Evolutionary conservation across 345 rosid genomes (phyloP), one percentile per base, ranked within the genome.

Genomic region (Acer negundo): DNA sequence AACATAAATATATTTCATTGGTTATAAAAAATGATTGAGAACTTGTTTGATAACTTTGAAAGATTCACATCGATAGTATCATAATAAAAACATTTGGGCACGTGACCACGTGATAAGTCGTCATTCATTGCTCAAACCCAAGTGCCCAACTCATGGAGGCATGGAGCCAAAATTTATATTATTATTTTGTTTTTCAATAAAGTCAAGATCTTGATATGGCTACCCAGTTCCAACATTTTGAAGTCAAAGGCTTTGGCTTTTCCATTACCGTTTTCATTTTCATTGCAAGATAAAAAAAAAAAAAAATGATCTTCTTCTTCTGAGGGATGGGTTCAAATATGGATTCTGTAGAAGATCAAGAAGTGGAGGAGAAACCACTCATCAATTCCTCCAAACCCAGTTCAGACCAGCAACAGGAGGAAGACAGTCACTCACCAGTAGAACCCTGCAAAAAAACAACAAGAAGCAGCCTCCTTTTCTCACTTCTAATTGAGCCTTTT

Each of bases 401-500:
- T 44, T 71, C 74, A 53, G 38, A 61, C 51, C 53, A 76, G 58
- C 28, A 17, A 6, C n/a, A 68, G 4, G 38, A 35, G 16, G 20
- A 67, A 11, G 20, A 35, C 16, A 49, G 35, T n/a, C 73, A 63
- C 11, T 59, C 72, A 12, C 17, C 40, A 7, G 22, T 10, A 1
- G 13, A 64, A 74, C 55, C 76, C 61, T 3, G 64, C 51, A 10
- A 72, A 62, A 84, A 55, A 70, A 64, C 44, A 46, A 2, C 82
- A 67, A n/a, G 10, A 67, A n/a, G 10, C 11, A 8, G 10, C 46
- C 46, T 42, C 53, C 64, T 76, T 6, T 59, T 79, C 61, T 84
- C 86, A 12, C 19, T 89, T 67, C 65, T 92, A 58, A 81, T 86
- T 59, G 90, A 90, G 73, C 97, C 95, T 6, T 70, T 86, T 72